Evolutionary conservation across 2,329 filamentous ascomycete genomes (phyloP), one percentile per base, ranked within the genome.

Genomic region (Fusarium gaditjirri): DNA sequence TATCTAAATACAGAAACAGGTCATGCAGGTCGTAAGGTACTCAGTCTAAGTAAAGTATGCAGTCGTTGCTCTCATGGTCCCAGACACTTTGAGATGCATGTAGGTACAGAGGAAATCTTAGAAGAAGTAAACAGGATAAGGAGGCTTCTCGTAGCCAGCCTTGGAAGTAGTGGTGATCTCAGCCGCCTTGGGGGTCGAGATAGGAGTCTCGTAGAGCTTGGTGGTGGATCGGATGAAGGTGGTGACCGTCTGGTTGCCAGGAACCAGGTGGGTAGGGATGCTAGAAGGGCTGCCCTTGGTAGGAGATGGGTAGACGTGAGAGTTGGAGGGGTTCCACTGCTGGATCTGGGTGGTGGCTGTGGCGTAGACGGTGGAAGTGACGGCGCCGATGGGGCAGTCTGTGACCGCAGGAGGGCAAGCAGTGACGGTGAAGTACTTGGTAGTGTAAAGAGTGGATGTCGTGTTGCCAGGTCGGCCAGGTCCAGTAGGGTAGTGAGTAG

Each of bases 371-470:
- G 60, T 54, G 5, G 59, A 65, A 5, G 64, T 56, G 3, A 68
- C 55, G 17, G 57, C 41, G 6, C 68, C 68, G 21, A 68, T 38
- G 4, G 65, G 65, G 35, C 65, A 72, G 59, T 72, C 14, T 12
- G 38, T 70, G 5, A 70, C 65, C 4, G 35, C 19, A 3, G 57
- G 50, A 52, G 65, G 65, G 16, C 65, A 68, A 5, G 65, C 65
- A 6, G 64, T 68, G 14, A 70, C 42, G n/a, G 66, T 74, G 36
- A 61, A 65, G 52, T 67, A 62, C 65, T 72, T 58, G 27, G 71
- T 74, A 3, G 72, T 74, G 58, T 75, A 73, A 14, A 71, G 63
- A 39, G 72, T 73, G 12, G 55, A 62, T 12, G 67, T 73, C 41
- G 35, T n/a, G 50, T 67, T 71, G 8, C 43, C 38, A 6, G 68